A percentile compares a stretch with the other conserved stretches of the same genome.
Conservation (phyloP, 2,329 filamentous ascomycete species). For the Epichloe glyceriae region DNA sequence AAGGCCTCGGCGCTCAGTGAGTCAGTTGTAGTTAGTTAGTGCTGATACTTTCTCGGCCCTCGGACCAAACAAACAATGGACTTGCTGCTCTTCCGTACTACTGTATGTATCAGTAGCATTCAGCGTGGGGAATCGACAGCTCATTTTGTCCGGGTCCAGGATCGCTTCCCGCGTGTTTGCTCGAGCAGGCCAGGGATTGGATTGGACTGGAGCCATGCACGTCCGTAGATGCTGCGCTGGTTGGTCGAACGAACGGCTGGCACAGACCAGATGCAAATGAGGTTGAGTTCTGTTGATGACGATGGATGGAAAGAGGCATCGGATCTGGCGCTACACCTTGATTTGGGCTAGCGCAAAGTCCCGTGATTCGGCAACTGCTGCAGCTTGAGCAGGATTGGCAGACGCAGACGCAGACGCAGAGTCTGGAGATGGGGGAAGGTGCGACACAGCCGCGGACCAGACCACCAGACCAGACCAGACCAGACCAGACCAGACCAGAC, state of each 20-base stretch:
- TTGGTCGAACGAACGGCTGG: not conserved
- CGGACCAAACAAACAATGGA: too few relatives aligned
- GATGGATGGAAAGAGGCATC: not conserved
- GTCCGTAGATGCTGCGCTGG: not conserved
- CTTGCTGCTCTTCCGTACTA: too few relatives aligned
- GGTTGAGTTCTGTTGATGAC: not conserved
- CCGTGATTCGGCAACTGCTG: constrained; percentile 1
- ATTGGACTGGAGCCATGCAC: not conserved
- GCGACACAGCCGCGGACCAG: not conserved
- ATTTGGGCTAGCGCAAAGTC: constrained; percentile 1
- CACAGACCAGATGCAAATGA: constrained; percentile 1
- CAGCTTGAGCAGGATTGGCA: not conserved
- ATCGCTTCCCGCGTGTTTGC: not conserved
- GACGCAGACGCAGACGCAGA: too few relatives aligned
- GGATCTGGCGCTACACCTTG: not conserved
- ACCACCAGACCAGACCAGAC: not conserved
- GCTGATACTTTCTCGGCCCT: too few relatives aligned
- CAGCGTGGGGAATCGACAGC: not conserved
- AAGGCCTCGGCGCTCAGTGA: not conserved
- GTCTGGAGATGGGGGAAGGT: not conserved
- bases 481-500: not conserved
- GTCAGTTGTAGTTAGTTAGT: too few relatives aligned
- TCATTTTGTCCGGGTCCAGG: not conserved
- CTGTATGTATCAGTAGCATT: not conserved
- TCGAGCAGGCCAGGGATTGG: not conserved